phyloP scores from a whole-genome alignment of 495 filamentous ascomycete species.

The Trichoderma reesei region DNA sequence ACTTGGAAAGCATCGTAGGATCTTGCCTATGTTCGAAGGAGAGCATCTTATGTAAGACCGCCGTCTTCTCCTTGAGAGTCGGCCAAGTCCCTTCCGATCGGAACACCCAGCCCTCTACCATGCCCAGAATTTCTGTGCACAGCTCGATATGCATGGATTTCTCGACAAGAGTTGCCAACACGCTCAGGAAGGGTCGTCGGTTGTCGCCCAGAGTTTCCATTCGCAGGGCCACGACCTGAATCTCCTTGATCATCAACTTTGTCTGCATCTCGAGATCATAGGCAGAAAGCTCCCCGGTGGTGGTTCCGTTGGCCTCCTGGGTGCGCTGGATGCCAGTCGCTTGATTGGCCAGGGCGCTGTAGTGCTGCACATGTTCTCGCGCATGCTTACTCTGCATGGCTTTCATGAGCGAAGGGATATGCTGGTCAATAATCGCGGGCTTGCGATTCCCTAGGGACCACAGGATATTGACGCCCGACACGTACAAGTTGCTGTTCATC shows the following conservation, averaged over 20 bases:
- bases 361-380: conserved; percentile 81
- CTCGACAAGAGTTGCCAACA: conserved; percentile 87
- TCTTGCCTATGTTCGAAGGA: conserved; percentile 80
- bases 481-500: conserved; percentile 65
- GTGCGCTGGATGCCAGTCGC: conserved; percentile 26
- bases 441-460: conserved; percentile 82
- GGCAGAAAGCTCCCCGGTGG: conserved; percentile 50
- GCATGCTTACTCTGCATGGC: conserved; percentile 85
- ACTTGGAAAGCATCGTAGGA: conserved; percentile 74
- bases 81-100: conserved; percentile 86
- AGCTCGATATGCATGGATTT: conserved; percentile 76
- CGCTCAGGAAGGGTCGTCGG: conserved; percentile 84
- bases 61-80: conserved; percentile 94
- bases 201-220: conserved; percentile 93
- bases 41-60: conserved; percentile 94
- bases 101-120: conserved; percentile 97
- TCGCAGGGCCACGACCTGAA: conserved; percentile 79
- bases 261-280: conserved; percentile 79
- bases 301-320: conserved; percentile 36
- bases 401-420: conserved; percentile 84
- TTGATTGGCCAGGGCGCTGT: conserved; percentile 43
- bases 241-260: conserved; percentile 81
- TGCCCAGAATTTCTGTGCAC: conserved; percentile 82
- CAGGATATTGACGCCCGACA: conserved; percentile 80
- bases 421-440: conserved; percentile 76